Base-by-base conservation (phyloP, 169 alveolate species). In the Ichthyophthirius multifiliis region DNA sequence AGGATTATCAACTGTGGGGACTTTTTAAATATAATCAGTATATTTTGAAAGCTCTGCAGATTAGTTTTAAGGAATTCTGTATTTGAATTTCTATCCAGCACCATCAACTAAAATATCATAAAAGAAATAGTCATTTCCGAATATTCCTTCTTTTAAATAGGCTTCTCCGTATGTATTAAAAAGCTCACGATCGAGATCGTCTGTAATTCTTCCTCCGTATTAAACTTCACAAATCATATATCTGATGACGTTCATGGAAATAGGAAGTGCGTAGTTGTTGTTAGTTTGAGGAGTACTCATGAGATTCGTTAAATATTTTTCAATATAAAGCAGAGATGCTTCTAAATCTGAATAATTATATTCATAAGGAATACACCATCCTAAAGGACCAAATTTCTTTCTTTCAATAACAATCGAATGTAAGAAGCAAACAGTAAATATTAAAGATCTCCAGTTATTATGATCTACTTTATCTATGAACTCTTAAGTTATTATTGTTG, bases 121-220 rank as follows among this genome's bases (percentile, higher is more conserved):
- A 76, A 93, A 90, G 76, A 74, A 65, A 73, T 87, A 92, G 31
- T 76, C 82, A 76, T 73, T 84, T 30, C 85, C 76, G 83, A 92
- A 89, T 43, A 93, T 86, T 67, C 88, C 91, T 30, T 93, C 96
- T 46, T 85, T 86, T 64, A 92, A 78, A 90, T 97, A 97, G 76
- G 94, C 95, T 84, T 92, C 93, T 43, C 98, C 97, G 87, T 96
- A 97, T 12, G 98, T 95, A 80, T 91, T 88, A 91, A 97, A 96
- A 35, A 97, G 93, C 77, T 96, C 96, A 82, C 98, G 86, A 89
- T 97, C 99, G 85, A 96, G 94, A 77, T 94, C 97, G 83, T 98
- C 99, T 73, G 99, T 97, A 71, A 97, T 98, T 74, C 99, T 95
- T 64, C 99, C 99, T 12, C 99, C 99, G 84, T 97, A 98, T 92